Conservation (phyloP, 176 grass and related monocot species). For the Triticum timopheevii region DNA sequence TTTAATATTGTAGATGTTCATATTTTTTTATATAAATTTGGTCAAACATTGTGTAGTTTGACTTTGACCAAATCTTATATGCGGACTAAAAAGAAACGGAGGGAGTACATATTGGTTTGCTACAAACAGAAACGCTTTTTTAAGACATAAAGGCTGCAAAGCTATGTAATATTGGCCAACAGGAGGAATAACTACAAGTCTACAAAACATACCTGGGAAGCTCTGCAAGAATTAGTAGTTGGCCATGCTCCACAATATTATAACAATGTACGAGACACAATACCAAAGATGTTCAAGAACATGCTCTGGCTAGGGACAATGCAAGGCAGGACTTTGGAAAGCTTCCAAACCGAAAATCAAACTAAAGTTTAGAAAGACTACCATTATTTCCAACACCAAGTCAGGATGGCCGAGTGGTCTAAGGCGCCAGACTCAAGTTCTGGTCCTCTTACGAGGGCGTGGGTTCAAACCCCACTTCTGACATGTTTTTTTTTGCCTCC, state of each 20-base stretch:
- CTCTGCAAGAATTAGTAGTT: slow-evolving; percentile 55
- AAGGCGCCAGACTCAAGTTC: slow-evolving; percentile 99
- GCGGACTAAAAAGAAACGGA: too few relatives aligned
- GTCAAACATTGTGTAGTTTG: too few relatives aligned
- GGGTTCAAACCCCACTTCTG: too few relatives aligned
- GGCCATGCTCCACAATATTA: slow-evolving; percentile 41
- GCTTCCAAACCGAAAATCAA: too few relatives aligned
- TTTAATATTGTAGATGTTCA: too few relatives aligned
- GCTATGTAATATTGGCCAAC: not conserved
- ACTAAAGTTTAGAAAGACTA: too few relatives aligned
- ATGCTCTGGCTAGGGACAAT: too few relatives aligned
- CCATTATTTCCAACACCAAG: fast-evolving
- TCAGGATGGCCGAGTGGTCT: slow-evolving; percentile 99
- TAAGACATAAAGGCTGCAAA: not conserved
- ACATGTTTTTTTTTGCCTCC: too few relatives aligned
- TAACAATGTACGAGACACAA: not conserved
- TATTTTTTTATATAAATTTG: too few relatives aligned
- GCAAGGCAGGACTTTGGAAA: too few relatives aligned
- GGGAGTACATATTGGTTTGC: slow-evolving; percentile 41
- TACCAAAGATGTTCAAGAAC: not conserved
- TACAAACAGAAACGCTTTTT: slow-evolving; percentile 8
- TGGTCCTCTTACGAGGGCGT: slow-evolving; percentile 37
- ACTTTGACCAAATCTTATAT: too few relatives aligned
- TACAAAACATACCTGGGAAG: slow-evolving; percentile 51
- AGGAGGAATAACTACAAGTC: not conserved